Percentiles rank a stretch among this genome's conserved stretches.
Evolutionary conservation across 352 stramenopile genomes (phyloP).

Genomic region (Globisporangium irregulare): DNA sequence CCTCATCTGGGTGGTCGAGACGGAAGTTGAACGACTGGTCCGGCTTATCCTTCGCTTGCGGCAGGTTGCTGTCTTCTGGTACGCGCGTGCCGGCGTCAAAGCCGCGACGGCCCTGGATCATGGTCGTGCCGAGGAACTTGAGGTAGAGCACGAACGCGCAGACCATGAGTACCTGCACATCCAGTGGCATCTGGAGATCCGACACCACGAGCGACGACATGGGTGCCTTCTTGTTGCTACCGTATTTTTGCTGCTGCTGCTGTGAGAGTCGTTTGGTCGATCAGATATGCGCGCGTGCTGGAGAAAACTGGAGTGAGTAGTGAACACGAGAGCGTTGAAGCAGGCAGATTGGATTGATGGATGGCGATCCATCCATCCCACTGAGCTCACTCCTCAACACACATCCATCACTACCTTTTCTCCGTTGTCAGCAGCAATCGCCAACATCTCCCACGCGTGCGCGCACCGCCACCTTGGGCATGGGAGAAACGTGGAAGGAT

Average conservation of each 20-base stretch:
- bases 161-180: constrained; percentile 15
- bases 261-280: not conserved
- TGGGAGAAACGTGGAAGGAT: not conserved
- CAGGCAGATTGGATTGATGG: not conserved
- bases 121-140: constrained; percentile 54
- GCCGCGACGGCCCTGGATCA: constrained; percentile 41
- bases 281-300: not conserved
- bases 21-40: constrained; percentile 9
- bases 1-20: not conserved
- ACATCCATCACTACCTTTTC: not conserved
- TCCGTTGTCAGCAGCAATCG: not conserved
- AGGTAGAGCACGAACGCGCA: constrained; percentile 44
- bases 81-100: constrained; percentile 47
- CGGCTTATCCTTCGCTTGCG: constrained; percentile 16
- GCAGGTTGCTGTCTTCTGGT: constrained; percentile 14
- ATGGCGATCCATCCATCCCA: not conserved
- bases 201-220: not conserved
- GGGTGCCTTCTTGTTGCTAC: not conserved
- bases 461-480: too few species aligned
- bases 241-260: not conserved
- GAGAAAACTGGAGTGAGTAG: not conserved
- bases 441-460: not conserved
- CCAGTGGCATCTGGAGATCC: not conserved
- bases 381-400: not conserved
- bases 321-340: not conserved